Conservation (phyloP, 163 green algal species). For the Scenedesmus sp. region DNA sequence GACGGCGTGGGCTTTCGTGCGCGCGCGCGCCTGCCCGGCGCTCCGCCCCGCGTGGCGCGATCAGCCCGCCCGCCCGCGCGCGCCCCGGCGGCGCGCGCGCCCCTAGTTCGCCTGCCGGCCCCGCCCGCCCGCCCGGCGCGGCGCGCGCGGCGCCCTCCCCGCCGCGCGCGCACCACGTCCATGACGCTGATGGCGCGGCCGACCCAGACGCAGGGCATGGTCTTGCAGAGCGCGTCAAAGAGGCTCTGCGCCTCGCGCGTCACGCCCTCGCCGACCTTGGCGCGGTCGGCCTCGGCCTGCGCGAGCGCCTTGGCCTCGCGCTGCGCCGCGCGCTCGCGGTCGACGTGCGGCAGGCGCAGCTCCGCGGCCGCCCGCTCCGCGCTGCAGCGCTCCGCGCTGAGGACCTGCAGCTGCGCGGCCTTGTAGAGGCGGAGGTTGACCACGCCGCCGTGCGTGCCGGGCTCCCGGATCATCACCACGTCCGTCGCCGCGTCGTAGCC, state of each 20-base stretch:
- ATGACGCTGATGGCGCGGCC: constrained; percentile 51
- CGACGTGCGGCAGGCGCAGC: too few relatives aligned
- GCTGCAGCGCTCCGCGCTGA: background rate
- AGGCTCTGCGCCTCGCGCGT: constrained; percentile 78
- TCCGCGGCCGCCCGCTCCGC: background rate
- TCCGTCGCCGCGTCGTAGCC: constrained; percentile 67
- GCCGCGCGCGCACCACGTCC: too few relatives aligned
- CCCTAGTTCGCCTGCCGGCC: too few relatives aligned
- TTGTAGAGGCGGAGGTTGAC: constrained; percentile 64
- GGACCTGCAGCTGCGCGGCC: constrained; percentile 28
- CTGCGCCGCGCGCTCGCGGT: too few relatives aligned
- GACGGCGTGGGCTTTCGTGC: too few relatives aligned
- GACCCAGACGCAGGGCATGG: constrained; percentile 75
- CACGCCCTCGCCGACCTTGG: constrained; percentile 80
- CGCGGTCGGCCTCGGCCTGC: constrained; percentile 49
- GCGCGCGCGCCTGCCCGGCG: too few relatives aligned
- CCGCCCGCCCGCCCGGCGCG: too few relatives aligned
- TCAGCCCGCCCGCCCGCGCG: too few relatives aligned
- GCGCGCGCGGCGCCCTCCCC: too few relatives aligned
- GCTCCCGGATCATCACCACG: constrained; percentile 69
- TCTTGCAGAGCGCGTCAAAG: constrained; percentile 88
- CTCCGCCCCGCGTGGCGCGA: too few relatives aligned
- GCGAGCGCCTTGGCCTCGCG: too few relatives aligned
- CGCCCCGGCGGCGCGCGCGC: too few relatives aligned
- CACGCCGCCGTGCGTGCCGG: constrained; percentile 57